Conservation (phyloP, 2,329 filamentous ascomycete species). For the Emydomyces testavorans region DNA sequence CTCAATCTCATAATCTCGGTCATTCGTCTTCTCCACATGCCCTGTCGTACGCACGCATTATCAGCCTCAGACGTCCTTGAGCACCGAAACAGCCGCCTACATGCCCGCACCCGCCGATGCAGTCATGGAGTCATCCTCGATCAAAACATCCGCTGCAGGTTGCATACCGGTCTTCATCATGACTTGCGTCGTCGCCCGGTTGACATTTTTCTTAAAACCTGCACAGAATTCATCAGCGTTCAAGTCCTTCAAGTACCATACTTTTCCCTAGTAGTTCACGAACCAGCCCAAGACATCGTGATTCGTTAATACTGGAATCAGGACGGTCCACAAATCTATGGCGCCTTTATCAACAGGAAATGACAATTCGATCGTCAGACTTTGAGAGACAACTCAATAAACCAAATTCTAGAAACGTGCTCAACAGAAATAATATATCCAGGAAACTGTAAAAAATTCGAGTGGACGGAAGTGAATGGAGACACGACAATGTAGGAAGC, state of each 20-base stretch:
- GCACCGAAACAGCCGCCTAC: neutral
- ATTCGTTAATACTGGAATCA: neutral
- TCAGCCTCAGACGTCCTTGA: neutral
- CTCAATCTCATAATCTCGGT: constrained; percentile 97
- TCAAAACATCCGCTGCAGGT: neutral
- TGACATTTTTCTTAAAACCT: constrained; percentile 94
- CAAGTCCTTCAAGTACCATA: neutral
- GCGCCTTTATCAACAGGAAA: neutral
- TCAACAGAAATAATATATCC: neutral
- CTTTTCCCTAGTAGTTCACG: neutral
- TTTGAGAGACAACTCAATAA: neutral
- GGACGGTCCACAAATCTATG: neutral
- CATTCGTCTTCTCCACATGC: constrained; percentile 96
- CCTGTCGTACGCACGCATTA: constrained; percentile 37
- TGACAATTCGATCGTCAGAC: neutral
- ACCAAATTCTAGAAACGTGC: neutral
- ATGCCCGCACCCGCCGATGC: neutral
- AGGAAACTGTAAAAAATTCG: neutral
- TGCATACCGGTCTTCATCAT: constrained; percentile 92
- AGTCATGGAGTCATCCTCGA: neutral
- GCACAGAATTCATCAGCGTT: constrained; percentile 7
- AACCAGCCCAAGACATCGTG: constrained; percentile 19
- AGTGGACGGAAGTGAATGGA: too few species aligned
- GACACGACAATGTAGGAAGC: neutral
- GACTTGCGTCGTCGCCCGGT: constrained; percentile 96